These are phyloP conservation scores for Aspergillus sp. DNA, from an alignment of 2,329 filamentous ascomycete species.

Conservation along the genomic window DNA sequence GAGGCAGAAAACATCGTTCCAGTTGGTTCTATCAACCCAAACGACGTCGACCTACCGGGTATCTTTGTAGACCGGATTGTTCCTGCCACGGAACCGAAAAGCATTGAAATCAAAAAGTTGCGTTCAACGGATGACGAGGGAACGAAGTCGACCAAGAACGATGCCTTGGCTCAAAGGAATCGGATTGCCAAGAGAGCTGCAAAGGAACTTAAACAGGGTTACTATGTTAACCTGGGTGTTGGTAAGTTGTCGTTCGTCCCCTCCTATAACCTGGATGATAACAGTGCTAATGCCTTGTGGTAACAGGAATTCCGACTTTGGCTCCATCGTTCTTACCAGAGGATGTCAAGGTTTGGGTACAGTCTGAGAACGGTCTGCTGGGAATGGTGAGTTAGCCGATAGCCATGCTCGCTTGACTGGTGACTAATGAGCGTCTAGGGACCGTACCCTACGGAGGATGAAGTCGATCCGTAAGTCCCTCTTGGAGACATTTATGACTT, in stretches of 20 bases:
- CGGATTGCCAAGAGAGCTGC: conserved; percentile 70
- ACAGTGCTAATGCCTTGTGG: no score
- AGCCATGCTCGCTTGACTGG: no score
- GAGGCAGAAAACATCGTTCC: conserved; percentile 80
- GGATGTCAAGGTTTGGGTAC: conserved; percentile 67
- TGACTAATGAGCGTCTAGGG: conserved; percentile 35
- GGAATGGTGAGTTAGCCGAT: conserved; percentile 49
- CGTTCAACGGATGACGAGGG: conserved; percentile 35
- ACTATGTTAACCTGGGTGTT: conserved; percentile 29
- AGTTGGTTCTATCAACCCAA: conserved; percentile 61
- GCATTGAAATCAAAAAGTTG: conserved; percentile 61
- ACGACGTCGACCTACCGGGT: conserved; percentile 68
- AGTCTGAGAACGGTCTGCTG: conserved; percentile 78
- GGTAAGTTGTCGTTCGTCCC: conserved; percentile 12
- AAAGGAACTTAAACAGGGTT: conserved; percentile 63
- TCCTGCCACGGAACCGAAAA: conserved; percentile 61
- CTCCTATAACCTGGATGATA: not conserved
- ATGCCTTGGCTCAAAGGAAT: conserved; percentile 32
- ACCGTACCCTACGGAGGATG: conserved; percentile 62
- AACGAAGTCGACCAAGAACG: conserved; percentile 26
- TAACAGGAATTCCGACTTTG: conserved; percentile 70
- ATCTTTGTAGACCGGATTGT: conserved; percentile 79
- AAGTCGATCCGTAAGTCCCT: conserved; percentile 52
- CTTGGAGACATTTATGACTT: not conserved
- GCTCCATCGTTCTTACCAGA: conserved; percentile 66